Evolutionary conservation across 495 filamentous ascomycete genomes (phyloP).

Genomic region (Neurospora sublineolata): DNA sequence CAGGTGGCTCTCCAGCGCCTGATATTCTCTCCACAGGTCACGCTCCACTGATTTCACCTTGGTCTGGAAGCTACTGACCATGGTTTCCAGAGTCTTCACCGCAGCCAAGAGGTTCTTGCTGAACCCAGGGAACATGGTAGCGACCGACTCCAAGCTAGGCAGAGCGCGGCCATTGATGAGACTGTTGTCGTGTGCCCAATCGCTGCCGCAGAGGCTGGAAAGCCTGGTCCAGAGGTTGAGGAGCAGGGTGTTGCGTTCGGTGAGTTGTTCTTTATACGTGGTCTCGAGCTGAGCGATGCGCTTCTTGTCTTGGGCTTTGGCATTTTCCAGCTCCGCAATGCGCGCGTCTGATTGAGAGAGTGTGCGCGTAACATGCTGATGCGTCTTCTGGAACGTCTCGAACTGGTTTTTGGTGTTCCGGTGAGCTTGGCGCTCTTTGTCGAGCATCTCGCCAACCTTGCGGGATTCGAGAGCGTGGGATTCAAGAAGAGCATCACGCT

Average conservation of each 20-base stretch:
- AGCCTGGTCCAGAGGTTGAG: constrained; percentile 80
- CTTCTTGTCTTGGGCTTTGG: constrained; percentile 59
- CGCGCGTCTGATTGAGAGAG: constrained; percentile 73
- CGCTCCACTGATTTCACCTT: constrained; percentile 76
- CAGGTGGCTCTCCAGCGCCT: constrained; percentile 69
- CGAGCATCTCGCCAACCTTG: constrained; percentile 76
- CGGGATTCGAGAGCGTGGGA: constrained; percentile 74
- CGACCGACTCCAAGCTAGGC: constrained; percentile 70
- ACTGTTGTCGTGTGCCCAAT: constrained; percentile 85
- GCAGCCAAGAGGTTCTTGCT: constrained; percentile 78
- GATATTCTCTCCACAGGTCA: constrained; percentile 81
- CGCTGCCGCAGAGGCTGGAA: constrained; percentile 71
- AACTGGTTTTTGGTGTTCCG: constrained; percentile 75
- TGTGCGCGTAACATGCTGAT: constrained; percentile 71
- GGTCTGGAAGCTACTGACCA: constrained; percentile 68
- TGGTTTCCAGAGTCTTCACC: constrained; percentile 75
- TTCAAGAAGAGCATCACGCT: constrained; percentile 87
- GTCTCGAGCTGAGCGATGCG: constrained; percentile 62
- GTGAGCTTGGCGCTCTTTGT: constrained; percentile 79
- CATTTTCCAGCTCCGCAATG: constrained; percentile 71
- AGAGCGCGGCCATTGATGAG: constrained; percentile 75
- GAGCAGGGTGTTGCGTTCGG: constrained; percentile 79
- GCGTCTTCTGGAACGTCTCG: constrained; percentile 74
- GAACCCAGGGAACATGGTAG: constrained; percentile 70
- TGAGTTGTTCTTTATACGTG: constrained; percentile 72